A percentile compares a stretch with the other conserved stretches of the same genome.
Evolutionary conservation across 306 rosid genomes (phyloP).

Genomic region (Cicer yamashitae): DNA sequence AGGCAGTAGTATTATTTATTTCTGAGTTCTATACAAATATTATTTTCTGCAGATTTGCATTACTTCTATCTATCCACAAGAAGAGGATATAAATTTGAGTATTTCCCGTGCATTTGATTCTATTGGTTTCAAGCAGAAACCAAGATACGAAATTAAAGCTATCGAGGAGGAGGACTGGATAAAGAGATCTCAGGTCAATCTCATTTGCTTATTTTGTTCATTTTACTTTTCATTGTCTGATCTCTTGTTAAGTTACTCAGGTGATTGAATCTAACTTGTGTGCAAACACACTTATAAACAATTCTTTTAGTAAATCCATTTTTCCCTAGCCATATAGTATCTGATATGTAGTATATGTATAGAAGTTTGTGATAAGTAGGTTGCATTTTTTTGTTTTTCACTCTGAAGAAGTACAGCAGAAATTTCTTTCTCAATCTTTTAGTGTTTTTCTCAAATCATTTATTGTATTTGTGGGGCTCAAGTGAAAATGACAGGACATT

Average conservation of each 20-base stretch:
- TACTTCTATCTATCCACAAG: constrained; percentile 69
- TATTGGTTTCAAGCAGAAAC: constrained; percentile 79
- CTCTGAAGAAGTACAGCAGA: constrained; percentile 1
- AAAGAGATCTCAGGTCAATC: constrained; percentile 69
- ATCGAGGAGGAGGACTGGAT: constrained; percentile 79
- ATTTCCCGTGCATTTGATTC: constrained; percentile 79
- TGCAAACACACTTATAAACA: constrained; percentile 5
- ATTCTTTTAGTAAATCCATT: constrained; percentile 20
- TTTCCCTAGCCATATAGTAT: constrained; percentile 3
- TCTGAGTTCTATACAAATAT: constrained; percentile 31
- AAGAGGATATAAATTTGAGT: constrained; percentile 60
- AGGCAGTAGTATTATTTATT: neutral
- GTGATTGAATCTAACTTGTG: constrained; percentile 20
- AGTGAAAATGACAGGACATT: neutral
- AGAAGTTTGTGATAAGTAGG: constrained; percentile 5
- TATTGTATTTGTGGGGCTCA: neutral
- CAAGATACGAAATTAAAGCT: constrained; percentile 65
- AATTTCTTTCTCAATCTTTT: constrained; percentile 14
- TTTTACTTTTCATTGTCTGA: neutral
- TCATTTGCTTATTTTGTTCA: constrained; percentile 35
- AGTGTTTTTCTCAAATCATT: constrained; percentile 1
- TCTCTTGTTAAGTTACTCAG: constrained; percentile 9
- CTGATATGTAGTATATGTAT: neutral
- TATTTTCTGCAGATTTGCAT: constrained; percentile 65
- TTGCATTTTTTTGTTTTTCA: constrained; percentile 5